Base-by-base conservation (phyloP, 371 early-diverging fungal genomes). In the Choanephora cucurbitarum region DNA sequence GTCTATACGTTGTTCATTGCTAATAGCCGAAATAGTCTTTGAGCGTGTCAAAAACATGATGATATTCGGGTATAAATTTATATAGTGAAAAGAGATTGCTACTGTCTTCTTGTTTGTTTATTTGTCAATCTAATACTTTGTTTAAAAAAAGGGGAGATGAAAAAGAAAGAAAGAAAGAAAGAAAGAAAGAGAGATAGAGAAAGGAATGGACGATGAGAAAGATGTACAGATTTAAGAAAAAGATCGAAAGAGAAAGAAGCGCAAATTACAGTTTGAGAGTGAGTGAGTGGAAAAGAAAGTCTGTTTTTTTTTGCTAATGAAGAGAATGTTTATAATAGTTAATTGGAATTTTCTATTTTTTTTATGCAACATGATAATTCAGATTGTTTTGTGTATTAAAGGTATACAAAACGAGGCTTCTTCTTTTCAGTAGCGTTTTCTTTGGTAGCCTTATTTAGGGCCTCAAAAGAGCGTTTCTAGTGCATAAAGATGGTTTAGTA, bases 341-440 rank as follows among this genome's bases (percentile, higher is more conserved):
- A 23, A 52, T 52, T 57, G 57, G 57, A 57, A 62, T 57, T 57
- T 63, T 49, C 52, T 41, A 22, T 28, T 28, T 28, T 28, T 28
- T 28, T 28, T 28, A 37, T 37, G 37, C 37, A 37, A 11, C 13
- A 14, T n/a, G n/a, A n/a, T n/a, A 37, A 37, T 13, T 53, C 49
- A 49, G 53, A 54, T 57, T 54, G 42, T 43, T 41, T 44, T 51
- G 47, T 50, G 52, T 42, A 55, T 52, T 70, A 70, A 47, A 74
- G 64, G 39, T 64, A 56, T 39, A 74, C 66, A 64, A 68, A 70
- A 39, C 71, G 66, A 52, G 68, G 70, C 34, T 75, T 71, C 52
- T 75, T 69, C 41, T n/a, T n/a, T n/a, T 49, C 39, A 15, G 21
- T 9, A 18, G 44, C 4, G 15, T 24, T 49, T 19, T 54, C 44